Evolutionary conservation across 768 basidiomycete genomes (phyloP), one percentile per base, ranked within the genome.

Genomic region (Paxillus rubicundulus): DNA sequence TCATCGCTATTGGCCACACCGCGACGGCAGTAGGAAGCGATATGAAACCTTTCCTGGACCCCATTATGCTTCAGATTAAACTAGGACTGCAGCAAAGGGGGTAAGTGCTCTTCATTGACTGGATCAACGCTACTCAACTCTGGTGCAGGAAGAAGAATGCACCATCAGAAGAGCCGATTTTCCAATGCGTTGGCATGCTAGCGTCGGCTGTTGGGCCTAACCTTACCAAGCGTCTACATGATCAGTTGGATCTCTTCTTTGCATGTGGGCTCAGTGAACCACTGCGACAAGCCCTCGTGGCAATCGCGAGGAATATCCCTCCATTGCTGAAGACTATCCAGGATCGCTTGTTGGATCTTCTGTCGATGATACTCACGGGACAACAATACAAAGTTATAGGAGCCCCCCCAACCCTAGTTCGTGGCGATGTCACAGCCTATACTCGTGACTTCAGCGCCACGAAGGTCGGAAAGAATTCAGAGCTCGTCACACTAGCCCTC

Each of bases 151-250:
- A 86, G 64, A 96, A 94, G 77, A 94, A 92, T 64, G 90, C 93
- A 2, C 89, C 91, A 2, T 86, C 87, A 14, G 95, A 98, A 69
- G 93, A 93, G 58, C 89, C 95, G 0, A 93, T 98, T 53, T 98
- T 99, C 65, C 92, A 98, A 77, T 98, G 97, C 70, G 82, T 99
- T 53, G 92, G 92, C 34, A 96, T 98, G 93, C 76, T 99, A 39
- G 92, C 95, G 1, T 82, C 85, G 2, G 92, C 97, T 9, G 94
- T 99, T 30, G 97, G 97, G 1, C 94, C 94, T 2, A 96, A 94
- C 68, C 75, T 99, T 43, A 98, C 97, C 0, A 94, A 96, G 65
- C 78, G 96, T 42, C 78, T 99, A 52, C 97, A 98, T 69, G 97
- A 98, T 64, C 89, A 98, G 59, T 82, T 99, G 30, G 95, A 98